These are phyloP conservation scores for Periconia sp. DNA, from an alignment of 2,329 filamentous ascomycete species.

Conservation along the genomic window DNA sequence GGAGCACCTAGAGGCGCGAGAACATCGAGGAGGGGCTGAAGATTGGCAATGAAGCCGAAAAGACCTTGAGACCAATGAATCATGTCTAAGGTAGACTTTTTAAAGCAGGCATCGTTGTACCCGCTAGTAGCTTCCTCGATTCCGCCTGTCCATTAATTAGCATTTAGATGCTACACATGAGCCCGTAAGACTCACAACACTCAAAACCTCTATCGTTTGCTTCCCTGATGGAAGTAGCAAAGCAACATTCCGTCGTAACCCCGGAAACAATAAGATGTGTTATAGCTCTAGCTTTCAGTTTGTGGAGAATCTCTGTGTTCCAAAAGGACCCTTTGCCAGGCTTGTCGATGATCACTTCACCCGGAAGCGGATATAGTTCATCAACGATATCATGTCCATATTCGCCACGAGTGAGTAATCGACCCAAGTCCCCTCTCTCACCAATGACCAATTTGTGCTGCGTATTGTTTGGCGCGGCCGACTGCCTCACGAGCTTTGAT, in stretches of 20 bases:
- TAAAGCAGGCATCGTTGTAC: conserved; percentile 55
- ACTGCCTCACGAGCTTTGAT: conserved; percentile 57
- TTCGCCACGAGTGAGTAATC: conserved; percentile 60
- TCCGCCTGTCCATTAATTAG: conserved; percentile 44
- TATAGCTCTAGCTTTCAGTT: conserved; percentile 60
- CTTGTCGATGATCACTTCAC: conserved; percentile 64
- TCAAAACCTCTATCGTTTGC: conserved; percentile 67
- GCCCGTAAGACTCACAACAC: conserved; percentile 51
- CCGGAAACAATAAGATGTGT: conserved; percentile 65
- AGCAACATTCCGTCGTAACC: conserved; percentile 65
- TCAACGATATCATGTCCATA: conserved; percentile 63
- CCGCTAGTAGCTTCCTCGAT: conserved; percentile 54
- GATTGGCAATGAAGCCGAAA: conserved; percentile 56
- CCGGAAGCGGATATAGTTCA: conserved; percentile 58
- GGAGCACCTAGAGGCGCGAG: conserved; percentile 23
- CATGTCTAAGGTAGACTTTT: conserved; percentile 56
- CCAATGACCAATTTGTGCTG: conserved; percentile 58
- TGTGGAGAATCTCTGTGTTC: conserved; percentile 61
- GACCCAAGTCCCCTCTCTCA: conserved; percentile 60
- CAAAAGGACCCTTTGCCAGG: conserved; percentile 66
- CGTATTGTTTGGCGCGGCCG: conserved; percentile 52
- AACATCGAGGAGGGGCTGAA: conserved; percentile 48
- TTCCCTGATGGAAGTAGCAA: conserved; percentile 62
- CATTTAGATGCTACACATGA: background rate
- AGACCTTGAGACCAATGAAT: conserved; percentile 59